A percentile compares a stretch with the other conserved stretches of the same genome.
These are phyloP conservation scores for Talaromyces ruber DNA, from an alignment of 495 filamentous ascomycete species.

Conservation along the genomic window DNA sequence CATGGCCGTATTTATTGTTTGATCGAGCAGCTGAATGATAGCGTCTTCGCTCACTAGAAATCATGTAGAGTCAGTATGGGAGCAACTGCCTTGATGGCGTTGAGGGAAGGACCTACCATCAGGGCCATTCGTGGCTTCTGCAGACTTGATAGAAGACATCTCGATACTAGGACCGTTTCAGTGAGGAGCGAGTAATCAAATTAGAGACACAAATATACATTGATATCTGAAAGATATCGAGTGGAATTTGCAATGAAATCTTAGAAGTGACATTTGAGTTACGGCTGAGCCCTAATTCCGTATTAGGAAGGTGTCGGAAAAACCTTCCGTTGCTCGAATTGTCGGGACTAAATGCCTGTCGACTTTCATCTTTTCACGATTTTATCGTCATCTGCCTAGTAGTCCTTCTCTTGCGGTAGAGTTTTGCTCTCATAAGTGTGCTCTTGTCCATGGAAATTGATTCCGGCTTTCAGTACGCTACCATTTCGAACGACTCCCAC, in stretches of 20 bases:
- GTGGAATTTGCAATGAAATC: background rate
- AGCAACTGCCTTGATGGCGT: no score
- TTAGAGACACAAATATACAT: background rate
- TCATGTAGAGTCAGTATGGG: no score
- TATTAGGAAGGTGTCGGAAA: background rate
- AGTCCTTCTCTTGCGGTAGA: background rate
- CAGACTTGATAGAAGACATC: no score
- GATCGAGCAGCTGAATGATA: no score
- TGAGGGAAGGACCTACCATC: no score
- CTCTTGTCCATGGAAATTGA: background rate
- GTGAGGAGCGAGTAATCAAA: background rate
- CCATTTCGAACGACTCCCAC: background rate
- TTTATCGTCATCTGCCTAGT: background rate
- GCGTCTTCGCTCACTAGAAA: no score
- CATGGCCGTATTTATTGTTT: no score
- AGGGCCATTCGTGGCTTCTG: no score
- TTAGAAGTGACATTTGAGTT: background rate
- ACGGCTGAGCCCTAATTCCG: background rate
- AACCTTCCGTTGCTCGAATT: background rate
- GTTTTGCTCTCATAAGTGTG: background rate
- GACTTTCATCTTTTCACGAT: background rate
- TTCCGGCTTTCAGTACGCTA: background rate
- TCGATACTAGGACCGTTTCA: no score
- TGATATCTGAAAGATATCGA: background rate
- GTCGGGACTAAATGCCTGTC: background rate